These are phyloP conservation scores for Xylogone sp. DNA, from an alignment of 2,329 filamentous ascomycete species.

Conservation along the genomic window DNA sequence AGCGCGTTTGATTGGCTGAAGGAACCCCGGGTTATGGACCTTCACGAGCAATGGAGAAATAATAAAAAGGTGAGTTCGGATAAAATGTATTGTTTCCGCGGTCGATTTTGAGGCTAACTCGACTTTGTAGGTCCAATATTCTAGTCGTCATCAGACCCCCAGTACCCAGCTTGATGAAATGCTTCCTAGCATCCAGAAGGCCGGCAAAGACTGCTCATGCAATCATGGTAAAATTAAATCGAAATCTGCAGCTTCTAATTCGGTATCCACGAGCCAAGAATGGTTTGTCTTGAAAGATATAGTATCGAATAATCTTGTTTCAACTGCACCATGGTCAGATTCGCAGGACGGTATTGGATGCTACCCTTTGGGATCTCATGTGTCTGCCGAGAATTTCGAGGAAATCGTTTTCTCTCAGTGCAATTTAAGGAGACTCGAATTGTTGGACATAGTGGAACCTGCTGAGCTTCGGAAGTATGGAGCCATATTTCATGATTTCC, in stretches of 20 bases:
- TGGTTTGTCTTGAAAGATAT: constrained; percentile 12
- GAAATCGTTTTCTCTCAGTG: constrained; percentile 41
- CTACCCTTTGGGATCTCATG: constrained; percentile 42
- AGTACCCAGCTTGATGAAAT: constrained; percentile 1
- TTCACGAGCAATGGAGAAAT: constrained; percentile 37
- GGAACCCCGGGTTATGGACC: constrained; percentile 37
- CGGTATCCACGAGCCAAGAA: background rate
- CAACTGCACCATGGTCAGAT: constrained; percentile 30
- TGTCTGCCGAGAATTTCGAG: constrained; percentile 35
- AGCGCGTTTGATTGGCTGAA: constrained; percentile 44
- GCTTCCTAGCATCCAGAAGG: constrained; percentile 5
- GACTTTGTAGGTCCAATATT: constrained; percentile 3
- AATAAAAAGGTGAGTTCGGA: constrained; percentile 17
- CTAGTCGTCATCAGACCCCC: background rate
- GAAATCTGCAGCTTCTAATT: background rate
- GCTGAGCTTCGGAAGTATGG: constrained; percentile 7
- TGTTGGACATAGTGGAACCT: constrained; percentile 26
- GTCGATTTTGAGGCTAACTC: background rate
- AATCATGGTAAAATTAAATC: background rate
- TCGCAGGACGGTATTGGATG: constrained; percentile 38
- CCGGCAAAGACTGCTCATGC: constrained; percentile 3
- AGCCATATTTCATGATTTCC: constrained; percentile 5
- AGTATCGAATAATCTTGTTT: constrained; percentile 30
- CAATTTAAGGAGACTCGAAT: constrained; percentile 34
- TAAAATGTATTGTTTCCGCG: background rate